A percentile compares a stretch with the other conserved stretches of the same genome.
phyloP scores from a whole-genome alignment of 1,284 basidiomycete species.

The Ceratobasidium theobromae region DNA sequence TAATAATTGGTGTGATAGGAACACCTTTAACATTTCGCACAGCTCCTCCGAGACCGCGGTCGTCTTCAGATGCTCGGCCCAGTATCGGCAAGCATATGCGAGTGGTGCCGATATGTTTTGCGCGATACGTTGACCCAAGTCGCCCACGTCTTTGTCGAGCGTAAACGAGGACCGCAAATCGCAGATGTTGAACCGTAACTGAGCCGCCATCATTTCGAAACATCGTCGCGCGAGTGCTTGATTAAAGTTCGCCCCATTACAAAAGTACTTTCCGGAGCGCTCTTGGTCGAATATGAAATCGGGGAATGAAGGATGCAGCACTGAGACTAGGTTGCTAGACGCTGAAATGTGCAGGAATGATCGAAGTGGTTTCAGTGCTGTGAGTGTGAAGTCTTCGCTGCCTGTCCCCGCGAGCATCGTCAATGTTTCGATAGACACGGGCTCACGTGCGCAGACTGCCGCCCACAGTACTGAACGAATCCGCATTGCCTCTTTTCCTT shows the following conservation, averaged over 20 bases:
- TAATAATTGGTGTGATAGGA: neutral
- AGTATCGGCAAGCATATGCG: neutral
- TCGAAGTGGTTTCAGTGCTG: neutral
- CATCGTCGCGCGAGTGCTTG: neutral
- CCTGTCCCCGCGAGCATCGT: neutral
- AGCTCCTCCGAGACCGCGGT: neutral
- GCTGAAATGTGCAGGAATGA: neutral
- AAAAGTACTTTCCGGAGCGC: neutral
- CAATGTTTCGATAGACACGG: neutral
- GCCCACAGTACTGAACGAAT: neutral
- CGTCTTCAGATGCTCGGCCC: neutral
- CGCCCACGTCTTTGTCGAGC: neutral
- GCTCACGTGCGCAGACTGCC: neutral
- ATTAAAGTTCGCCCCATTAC: neutral
- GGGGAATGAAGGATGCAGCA: neutral
- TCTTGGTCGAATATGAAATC: neutral
- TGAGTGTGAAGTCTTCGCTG: neutral
- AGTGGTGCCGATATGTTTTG: neutral
- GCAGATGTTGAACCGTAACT: neutral
- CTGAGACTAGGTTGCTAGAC: neutral
- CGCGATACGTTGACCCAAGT: neutral
- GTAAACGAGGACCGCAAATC: neutral
- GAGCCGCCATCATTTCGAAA: neutral
- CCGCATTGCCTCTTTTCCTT: neutral
- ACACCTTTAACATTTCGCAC: neutral